Evolutionary conservation across 352 stramenopile genomes (phyloP).

Genomic region (Aphanomyces astaci): DNA sequence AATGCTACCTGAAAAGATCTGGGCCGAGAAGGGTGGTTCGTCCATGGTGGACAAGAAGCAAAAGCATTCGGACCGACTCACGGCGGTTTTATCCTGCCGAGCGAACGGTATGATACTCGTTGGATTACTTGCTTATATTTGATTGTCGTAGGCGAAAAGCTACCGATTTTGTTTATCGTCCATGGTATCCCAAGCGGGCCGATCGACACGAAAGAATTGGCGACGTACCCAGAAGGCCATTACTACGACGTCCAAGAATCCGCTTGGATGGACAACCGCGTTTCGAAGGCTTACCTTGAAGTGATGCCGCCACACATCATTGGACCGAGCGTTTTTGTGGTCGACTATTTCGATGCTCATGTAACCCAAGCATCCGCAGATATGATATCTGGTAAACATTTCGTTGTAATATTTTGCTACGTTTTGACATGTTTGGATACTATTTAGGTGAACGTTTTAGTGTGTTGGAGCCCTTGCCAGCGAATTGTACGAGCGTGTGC

Average conservation of each 20-base stretch:
- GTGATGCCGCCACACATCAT: not conserved
- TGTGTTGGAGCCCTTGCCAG: not conserved
- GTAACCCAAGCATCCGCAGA: not conserved
- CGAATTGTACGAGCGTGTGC: slow-evolving; percentile 4
- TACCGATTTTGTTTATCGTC: slow-evolving; percentile 2
- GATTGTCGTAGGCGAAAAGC: not conserved
- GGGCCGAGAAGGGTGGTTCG: not conserved
- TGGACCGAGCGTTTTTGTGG: not conserved
- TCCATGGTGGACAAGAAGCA: not conserved
- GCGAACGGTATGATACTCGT: too few species aligned
- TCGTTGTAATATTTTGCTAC: too few species aligned
- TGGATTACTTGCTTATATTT: not conserved
- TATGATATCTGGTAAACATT: too few species aligned
- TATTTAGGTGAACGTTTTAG: not conserved
- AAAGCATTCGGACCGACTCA: not conserved
- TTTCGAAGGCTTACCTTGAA: not conserved
- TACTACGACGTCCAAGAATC: slow-evolving; percentile 5
- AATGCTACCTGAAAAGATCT: not conserved
- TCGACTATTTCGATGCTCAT: slow-evolving; percentile 10
- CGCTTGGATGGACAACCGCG: too few species aligned
- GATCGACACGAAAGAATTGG: not conserved
- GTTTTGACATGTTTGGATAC: too few species aligned
- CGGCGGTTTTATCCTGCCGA: not conserved
- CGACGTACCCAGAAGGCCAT: slow-evolving; percentile 4
- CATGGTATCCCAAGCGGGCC: not conserved